These are phyloP conservation scores for Calonectria leucothoes DNA, from an alignment of 2,329 filamentous ascomycete species.

Conservation along the genomic window DNA sequence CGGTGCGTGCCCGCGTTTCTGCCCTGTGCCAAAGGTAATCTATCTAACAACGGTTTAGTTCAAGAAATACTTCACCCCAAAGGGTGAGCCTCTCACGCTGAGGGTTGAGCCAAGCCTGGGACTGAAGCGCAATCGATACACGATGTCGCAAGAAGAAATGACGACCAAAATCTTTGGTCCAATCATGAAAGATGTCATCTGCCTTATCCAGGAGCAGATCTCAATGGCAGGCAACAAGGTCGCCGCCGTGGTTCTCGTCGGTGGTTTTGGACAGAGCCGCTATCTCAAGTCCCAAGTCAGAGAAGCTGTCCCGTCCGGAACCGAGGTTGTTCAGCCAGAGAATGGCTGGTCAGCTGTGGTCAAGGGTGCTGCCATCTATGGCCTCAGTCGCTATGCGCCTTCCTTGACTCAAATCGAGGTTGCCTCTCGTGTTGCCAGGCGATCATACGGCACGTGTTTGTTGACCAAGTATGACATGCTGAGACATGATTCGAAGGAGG, in stretches of 20 bases:
- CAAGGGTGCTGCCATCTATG: conserved; percentile 61
- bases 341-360: conserved; percentile 63
- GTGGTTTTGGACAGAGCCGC: conserved; percentile 59
- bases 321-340: conserved; percentile 59
- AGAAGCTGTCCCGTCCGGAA: conserved; percentile 46
- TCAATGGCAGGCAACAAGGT: conserved; percentile 49
- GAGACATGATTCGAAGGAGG: conserved; percentile 50
- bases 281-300: conserved; percentile 57
- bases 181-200: conserved; percentile 56
- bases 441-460: conserved; percentile 52
- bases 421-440: conserved; percentile 50
- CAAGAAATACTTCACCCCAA: conserved; percentile 52
- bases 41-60: conserved; percentile 42
- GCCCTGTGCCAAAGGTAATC: not conserved
- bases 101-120: conserved; percentile 48
- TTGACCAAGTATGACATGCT: conserved; percentile 49
- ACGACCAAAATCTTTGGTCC: conserved; percentile 65
- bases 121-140: conserved; percentile 45
- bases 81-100: conserved; percentile 51
- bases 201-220: conserved; percentile 55
- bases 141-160: conserved; percentile 67
- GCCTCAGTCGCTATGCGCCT: conserved; percentile 47
- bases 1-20: conserved; percentile 55
- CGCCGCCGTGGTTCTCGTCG: conserved; percentile 58
- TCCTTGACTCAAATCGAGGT: conserved; percentile 44